Percentiles rank a stretch among this genome's conserved stretches.
Evolutionary conservation across 768 basidiomycete species (phyloP).

Genomic region (Leccinum fibrillosum): DNA sequence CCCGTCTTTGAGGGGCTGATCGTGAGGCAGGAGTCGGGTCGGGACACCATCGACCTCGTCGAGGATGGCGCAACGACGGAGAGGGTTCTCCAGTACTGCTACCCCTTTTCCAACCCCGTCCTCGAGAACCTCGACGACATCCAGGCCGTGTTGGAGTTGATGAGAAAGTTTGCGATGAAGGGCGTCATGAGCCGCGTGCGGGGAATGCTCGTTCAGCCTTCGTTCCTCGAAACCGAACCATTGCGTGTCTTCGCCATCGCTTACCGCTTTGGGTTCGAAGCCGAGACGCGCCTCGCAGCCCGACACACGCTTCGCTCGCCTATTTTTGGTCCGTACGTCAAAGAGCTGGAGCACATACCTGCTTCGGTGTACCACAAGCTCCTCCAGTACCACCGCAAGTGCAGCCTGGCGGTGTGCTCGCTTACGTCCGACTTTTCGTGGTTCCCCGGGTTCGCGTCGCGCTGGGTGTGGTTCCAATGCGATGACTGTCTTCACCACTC

Average conservation of each 20-base stretch:
- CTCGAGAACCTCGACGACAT: conserved; percentile 35
- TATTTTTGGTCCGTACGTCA: conserved; percentile 32
- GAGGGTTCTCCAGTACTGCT: conserved; percentile 34
- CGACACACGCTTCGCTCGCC: conserved; percentile 34
- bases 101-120: conserved; percentile 34
- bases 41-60: conserved; percentile 28
- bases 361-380: conserved; percentile 36
- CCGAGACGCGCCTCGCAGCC: conserved; percentile 35
- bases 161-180: conserved; percentile 39
- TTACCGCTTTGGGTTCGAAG: conserved; percentile 33
- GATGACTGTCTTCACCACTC: conserved; percentile 35
- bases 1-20: conserved; percentile 26
- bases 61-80: conserved; percentile 33
- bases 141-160: conserved; percentile 33
- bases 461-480: conserved; percentile 39
- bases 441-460: conserved; percentile 35
- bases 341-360: conserved; percentile 37
- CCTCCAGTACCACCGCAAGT: conserved; percentile 35
- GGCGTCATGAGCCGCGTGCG: conserved; percentile 30
- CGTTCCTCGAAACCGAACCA: conserved; percentile 29
- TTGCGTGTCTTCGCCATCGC: conserved; percentile 40
- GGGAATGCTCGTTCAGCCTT: conserved; percentile 23
- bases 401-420: conserved; percentile 28
- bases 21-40: conserved; percentile 21
- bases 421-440: conserved; percentile 36